Evolutionary conservation across 2,329 filamentous ascomycete species (phyloP), one percentile per base, ranked within the genome.

Genomic region (Botrytis porri): DNA sequence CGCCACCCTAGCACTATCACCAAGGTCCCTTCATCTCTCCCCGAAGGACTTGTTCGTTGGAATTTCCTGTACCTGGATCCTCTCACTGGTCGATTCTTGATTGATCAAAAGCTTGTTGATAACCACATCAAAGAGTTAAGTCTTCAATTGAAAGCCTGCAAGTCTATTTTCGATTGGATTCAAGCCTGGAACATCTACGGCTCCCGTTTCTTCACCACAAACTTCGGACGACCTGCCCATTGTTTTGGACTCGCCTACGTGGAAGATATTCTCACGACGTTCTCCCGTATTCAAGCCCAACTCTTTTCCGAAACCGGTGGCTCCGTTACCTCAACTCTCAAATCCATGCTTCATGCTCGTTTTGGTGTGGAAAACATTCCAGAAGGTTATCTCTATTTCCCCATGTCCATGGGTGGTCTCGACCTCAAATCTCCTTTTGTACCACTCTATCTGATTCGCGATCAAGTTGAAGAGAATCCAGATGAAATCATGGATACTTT

Each of bases 151-250:
- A 80, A 81, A 4, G 83, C 85, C 35, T 88, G 86, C 77, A 84
- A 84, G 67, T 87, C 84, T 73, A 81, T 89, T 25, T 87, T 90
- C 75, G 83, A 86, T 54, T 89, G 86, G 83, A 84, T 89, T 9
- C 85, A 88, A 74, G 86, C 86, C 3, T 89, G 87, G 84, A 89
- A 89, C 76, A 84, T 83, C 64, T 89, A 88, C 78, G 84, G 86
- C 48, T 83, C 82, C 22, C 83, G 84, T 2, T 89, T 89, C 79
- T 88, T 89, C 77, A 82, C 82, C 71, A 86, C 84, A 75, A 88
- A 88, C 76, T 88, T 89, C 75, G 87, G 85, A 14, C 84, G 84
- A 71, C 84, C 87, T 4, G 84, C 86, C 45, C 81, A 85, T 70
- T 87, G 85, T 75, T 87, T 88, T 73, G 86, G 86, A 2, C 83